Conservation (phyloP, 2,329 filamentous ascomycete genomes). For the Phyllosticta paracitricarpa region DNA sequence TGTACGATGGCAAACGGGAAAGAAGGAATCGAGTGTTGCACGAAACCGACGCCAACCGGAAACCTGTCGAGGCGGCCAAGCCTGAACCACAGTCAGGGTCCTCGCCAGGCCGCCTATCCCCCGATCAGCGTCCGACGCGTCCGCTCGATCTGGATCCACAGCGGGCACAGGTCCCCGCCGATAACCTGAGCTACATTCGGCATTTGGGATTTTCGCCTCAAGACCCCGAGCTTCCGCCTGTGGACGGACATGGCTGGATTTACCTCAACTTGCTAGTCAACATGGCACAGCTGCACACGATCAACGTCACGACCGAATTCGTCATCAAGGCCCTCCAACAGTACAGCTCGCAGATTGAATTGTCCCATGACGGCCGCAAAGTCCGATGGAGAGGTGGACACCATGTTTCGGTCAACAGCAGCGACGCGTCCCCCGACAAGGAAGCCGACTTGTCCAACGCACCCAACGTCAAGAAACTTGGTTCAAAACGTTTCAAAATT, state of each 20-base stretch:
- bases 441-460: not conserved
- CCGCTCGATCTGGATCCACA: conserved; percentile 69
- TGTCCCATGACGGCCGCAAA: conserved; percentile 68
- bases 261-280: conserved; percentile 73
- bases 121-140: conserved; percentile 67
- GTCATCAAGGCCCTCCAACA: conserved; percentile 61
- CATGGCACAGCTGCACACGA: conserved; percentile 74
- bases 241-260: conserved; percentile 66
- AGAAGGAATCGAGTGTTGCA: not conserved
- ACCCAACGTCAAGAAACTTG: not conserved
- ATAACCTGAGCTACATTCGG: conserved; percentile 72
- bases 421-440: conserved; percentile 42
- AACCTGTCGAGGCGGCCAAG: not conserved
- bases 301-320: conserved; percentile 72
- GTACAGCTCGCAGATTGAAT: conserved; percentile 64
- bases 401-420: conserved; percentile 55
- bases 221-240: conserved; percentile 25
- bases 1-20: conserved; percentile 17
- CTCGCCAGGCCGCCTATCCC: conserved; percentile 20
- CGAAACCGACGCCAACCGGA: not conserved
- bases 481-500: conserved; percentile 17
- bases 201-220: conserved; percentile 60
- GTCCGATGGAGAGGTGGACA: conserved; percentile 67
- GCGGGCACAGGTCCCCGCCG: conserved; percentile 61
- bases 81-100: not conserved